Evolutionary conservation across 1,284 basidiomycete species (phyloP).

Genomic region (Peniophora sp.): DNA sequence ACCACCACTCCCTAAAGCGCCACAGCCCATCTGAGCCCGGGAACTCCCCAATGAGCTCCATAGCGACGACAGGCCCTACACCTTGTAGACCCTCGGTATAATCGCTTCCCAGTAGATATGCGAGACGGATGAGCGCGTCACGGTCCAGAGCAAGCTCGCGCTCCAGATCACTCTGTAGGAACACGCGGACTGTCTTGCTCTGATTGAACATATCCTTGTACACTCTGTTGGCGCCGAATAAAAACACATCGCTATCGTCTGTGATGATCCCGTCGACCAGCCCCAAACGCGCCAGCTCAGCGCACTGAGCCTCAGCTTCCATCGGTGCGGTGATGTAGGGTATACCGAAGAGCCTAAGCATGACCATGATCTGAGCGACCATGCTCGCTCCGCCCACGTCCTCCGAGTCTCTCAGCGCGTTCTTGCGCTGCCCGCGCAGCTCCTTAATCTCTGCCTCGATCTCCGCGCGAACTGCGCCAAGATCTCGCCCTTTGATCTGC

Average conservation of each 20-base stretch:
- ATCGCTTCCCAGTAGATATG: constrained; percentile 94
- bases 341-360: constrained; percentile 92
- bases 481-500: constrained; percentile 77
- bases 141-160: constrained; percentile 87
- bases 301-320: constrained; percentile 99
- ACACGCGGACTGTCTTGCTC: constrained; percentile 96
- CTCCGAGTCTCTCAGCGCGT: constrained; percentile 88
- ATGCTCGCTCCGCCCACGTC: constrained; percentile 91
- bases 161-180: constrained; percentile 77
- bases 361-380: constrained; percentile 92
- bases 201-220: constrained; percentile 99
- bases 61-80: constrained; percentile 92
- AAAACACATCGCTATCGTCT: constrained; percentile 98
- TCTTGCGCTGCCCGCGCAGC: constrained; percentile 79
- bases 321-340: constrained; percentile 98
- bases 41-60: constrained; percentile 92
- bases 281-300: constrained; percentile 77
- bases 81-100: constrained; percentile 96
- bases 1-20: constrained; percentile 94
- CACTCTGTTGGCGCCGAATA: constrained; percentile 90
- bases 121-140: constrained; percentile 82
- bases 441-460: constrained; percentile 88
- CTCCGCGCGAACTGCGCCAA: constrained; percentile 77
- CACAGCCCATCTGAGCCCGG: constrained; percentile 77
- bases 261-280: constrained; percentile 98